Evolutionary conservation across 129 eudicot species (phyloP), one percentile per base, ranked within the genome.

Genomic region (Pseudognaphalium luteoalbum): DNA sequence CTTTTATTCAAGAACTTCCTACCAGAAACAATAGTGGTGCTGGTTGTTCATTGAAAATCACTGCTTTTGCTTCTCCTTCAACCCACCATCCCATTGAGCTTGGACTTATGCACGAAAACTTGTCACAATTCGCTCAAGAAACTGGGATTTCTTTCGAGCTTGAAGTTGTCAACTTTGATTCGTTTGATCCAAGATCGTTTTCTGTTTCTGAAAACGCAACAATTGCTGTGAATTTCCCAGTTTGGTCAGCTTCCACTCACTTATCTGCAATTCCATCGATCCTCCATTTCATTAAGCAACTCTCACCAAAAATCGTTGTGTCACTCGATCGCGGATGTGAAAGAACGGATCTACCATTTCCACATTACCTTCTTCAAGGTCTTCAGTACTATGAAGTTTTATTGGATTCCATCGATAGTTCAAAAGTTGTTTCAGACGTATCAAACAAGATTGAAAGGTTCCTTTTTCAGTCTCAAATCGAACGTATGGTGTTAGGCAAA

Each of bases 31-130:
- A 54, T 33, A 76, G 72, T 5, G 81, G 68, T 3, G 76, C 74
- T 52, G 69, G 82, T 5, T 78, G 86, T 57, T 84, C 89, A 0
- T 47, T 89, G 32, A 89, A 87, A 50, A 85, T 89, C 66, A 89
- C 96, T 21, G 89, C 91, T 39, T 85, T 89, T 59, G 91, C 92
- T 10, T 89, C 96, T 28, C 89, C 96, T 3, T 82, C 95, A 41
- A 85, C 89, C 28, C 91, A 89, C 80, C 88, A 89, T 33, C 81
- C 91, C 0, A 25, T 87, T 29, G 96, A 87, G 47, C 87, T 89
- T 15, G 82, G 82, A 60, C 88, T 87, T 6, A 83, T 87, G 87
- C 87, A 86, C 12, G 96, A 85, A 51, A 87, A 83, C 66, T 73
- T 89, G 17, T 74, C 86, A 1, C 86, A 85, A 28, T 89, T 87